Percentiles rank a stretch among this genome's conserved stretches.
phyloP scores from a whole-genome alignment of 257 asterid genomes.

The Dorcoceras hygrometricum region DNA sequence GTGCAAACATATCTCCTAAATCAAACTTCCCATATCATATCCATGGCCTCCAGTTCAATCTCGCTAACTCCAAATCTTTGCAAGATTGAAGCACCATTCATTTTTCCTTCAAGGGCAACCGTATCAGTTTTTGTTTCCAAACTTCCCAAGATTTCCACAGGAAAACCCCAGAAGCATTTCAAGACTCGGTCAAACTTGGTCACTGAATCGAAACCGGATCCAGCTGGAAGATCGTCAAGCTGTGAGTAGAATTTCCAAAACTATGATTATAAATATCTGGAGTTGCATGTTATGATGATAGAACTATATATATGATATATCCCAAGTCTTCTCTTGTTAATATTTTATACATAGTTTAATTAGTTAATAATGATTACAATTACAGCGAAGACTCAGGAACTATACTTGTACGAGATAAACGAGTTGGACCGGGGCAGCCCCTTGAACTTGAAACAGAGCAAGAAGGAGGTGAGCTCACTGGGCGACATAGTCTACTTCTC shows the following conservation, averaged over 20 bases:
- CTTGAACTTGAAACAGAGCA: conserved; percentile 43
- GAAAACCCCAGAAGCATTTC: conserved; percentile 21
- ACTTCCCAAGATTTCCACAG: conserved; percentile 32
- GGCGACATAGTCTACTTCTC: conserved; percentile 68
- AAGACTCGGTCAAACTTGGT: conserved; percentile 45
- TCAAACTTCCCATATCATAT: too few relatives aligned
- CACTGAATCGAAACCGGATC: conserved; percentile 28
- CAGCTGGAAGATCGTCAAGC: conserved; percentile 23
- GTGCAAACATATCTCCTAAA: too few relatives aligned
- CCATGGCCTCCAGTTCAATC: conserved; percentile 35
- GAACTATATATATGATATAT: too few relatives aligned
- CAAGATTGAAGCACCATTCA: conserved; percentile 11
- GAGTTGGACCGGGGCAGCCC: conserved; percentile 66
- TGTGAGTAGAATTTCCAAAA: conserved; percentile 26
- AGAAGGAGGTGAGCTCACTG: conserved; percentile 46
- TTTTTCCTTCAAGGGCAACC: conserved; percentile 17
- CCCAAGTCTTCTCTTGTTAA: too few relatives aligned
- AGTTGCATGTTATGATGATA: too few relatives aligned
- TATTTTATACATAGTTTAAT: too few relatives aligned
- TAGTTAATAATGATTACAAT: too few relatives aligned
- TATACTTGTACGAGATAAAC: conserved; percentile 60
- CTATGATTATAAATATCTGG: too few relatives aligned
- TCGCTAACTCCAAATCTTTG: conserved; percentile 18
- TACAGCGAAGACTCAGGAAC: conserved; percentile 59
- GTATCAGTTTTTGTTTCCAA: conserved; percentile 6